Percentiles rank a stretch among this genome's conserved stretches.
These are phyloP conservation scores for Suillus lakei DNA, from an alignment of 768 basidiomycete species.

Conservation along the genomic window DNA sequence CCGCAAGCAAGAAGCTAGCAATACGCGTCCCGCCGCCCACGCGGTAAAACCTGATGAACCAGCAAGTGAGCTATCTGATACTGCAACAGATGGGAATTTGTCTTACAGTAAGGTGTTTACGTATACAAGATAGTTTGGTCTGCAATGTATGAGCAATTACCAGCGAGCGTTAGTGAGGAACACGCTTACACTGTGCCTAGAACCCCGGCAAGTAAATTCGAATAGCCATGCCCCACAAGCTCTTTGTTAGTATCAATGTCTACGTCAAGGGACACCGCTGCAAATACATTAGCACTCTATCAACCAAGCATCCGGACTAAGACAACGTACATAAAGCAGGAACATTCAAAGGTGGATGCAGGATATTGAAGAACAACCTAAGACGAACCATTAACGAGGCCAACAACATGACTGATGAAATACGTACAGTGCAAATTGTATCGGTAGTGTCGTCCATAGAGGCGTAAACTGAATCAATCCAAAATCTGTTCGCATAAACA, in stretches of 20 bases:
- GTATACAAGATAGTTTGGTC: constrained; percentile 87
- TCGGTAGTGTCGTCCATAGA: constrained; percentile 86
- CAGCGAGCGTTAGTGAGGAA: background rate
- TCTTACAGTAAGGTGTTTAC: constrained; percentile 81
- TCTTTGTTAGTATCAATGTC: constrained; percentile 94
- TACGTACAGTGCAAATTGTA: constrained; percentile 87
- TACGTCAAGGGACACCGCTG: constrained; percentile 86
- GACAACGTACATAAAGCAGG: constrained; percentile 74
- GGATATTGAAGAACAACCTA: constrained; percentile 82
- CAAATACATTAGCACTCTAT: background rate
- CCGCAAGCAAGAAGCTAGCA: constrained; percentile 84
- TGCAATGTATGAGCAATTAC: constrained; percentile 29
- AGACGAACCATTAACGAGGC: background rate
- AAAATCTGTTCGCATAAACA: constrained; percentile 52
- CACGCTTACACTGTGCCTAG: constrained; percentile 76
- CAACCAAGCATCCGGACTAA: background rate
- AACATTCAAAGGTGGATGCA: constrained; percentile 88
- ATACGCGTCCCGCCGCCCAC: constrained; percentile 88
- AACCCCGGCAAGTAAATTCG: constrained; percentile 82
- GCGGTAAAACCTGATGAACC: constrained; percentile 73
- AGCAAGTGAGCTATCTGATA: background rate
- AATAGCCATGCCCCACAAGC: constrained; percentile 90
- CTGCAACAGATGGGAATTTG: constrained; percentile 10
- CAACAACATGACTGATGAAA: constrained; percentile 35
- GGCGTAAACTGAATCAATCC: constrained; percentile 61